These are phyloP conservation scores for Lachnellula cervina DNA, from an alignment of 2,329 filamentous ascomycete genomes.

Conservation along the genomic window DNA sequence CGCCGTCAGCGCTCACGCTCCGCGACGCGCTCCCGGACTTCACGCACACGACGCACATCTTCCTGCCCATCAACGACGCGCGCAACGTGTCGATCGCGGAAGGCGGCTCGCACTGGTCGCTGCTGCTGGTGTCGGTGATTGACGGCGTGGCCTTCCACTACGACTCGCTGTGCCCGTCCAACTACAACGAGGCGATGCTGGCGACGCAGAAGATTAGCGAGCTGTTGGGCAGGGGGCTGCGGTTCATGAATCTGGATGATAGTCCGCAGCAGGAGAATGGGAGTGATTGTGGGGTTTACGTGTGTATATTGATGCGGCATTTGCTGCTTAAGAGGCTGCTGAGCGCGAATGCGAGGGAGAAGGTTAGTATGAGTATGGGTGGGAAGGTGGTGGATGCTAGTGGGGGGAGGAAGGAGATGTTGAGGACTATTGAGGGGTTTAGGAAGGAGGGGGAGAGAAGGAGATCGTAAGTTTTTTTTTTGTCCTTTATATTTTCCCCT, in stretches of 20 bases:
- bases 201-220: slow-evolving; percentile 65
- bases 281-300: slow-evolving; percentile 92
- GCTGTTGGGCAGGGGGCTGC: slow-evolving; percentile 61
- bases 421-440: slow-evolving; percentile 80
- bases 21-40: slow-evolving; percentile 76
- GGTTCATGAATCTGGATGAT: slow-evolving; percentile 78
- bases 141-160: slow-evolving; percentile 96
- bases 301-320: slow-evolving; percentile 92
- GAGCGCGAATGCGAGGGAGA: slow-evolving; percentile 71
- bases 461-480: slow-evolving; percentile 60
- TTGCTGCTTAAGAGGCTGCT: slow-evolving; percentile 81
- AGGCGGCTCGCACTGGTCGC: slow-evolving; percentile 89
- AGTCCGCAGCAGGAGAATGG: slow-evolving; percentile 88
- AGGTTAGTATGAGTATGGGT: slow-evolving; percentile 90
- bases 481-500: neutral
- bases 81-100: slow-evolving; percentile 72
- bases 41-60: slow-evolving; percentile 77
- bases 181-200: slow-evolving; percentile 66
- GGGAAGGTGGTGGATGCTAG: slow-evolving; percentile 77
- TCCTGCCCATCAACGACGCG: slow-evolving; percentile 91
- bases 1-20: slow-evolving; percentile 49
- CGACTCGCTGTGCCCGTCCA: slow-evolving; percentile 75
- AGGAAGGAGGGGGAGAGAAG: slow-evolving; percentile 83
- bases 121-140: slow-evolving; percentile 81
- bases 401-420: slow-evolving; percentile 82